Base-by-base conservation (phyloP, 805 yeast genomes). In the Candida nonsorbophila region DNA sequence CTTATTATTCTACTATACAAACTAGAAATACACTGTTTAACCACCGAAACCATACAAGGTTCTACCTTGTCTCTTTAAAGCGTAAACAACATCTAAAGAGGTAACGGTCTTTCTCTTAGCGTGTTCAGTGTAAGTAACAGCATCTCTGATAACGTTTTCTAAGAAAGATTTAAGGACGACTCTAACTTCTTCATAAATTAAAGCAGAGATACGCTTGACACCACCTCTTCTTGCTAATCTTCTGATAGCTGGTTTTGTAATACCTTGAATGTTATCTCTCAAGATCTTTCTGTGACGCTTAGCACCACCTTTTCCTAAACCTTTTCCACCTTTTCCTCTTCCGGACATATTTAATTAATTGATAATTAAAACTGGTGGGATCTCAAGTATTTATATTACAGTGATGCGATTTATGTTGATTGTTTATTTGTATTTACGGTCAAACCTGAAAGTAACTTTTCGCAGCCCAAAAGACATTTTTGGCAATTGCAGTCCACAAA, bases 221-320 rank as follows among this genome's bases (percentile, higher is more conserved):
- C 98, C 98, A 75, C 98, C 98, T 85, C 98, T 87, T 82, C 98
- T 90, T 30, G 98, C 98, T 58, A 90, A 83, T 85, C 98, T 90
- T 78, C 98, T 87, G 62, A 90, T 90, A 62, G 98, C 98, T 63
- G 98, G 98, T 80, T 90, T 90, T 43, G 98, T 90, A 65, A 90
- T 90, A 77, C 98, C 98, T 74, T 88, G 97, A 52, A 92, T 90
- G 90, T 90, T 92, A 70, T 92, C 98, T 79, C 97, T 88, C 49
- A 88, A 77, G 71, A 90, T 85, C 85, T 88, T 88, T 81, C 97
- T 86, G 87, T 90, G 98, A 73, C 98, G 87, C 82, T 90, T 90
- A 58, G 98, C 98, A 76, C 98, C 98, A 74, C 97, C 97, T 76
- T 92, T 92, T 62, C 98, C 98, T 57, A 92, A 79, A 74, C 98